Percentiles rank a stretch among this genome's conserved stretches.
Evolutionary conservation across 495 filamentous ascomycete genomes (phyloP).

Genomic region (Trichoderma erinaceum): DNA sequence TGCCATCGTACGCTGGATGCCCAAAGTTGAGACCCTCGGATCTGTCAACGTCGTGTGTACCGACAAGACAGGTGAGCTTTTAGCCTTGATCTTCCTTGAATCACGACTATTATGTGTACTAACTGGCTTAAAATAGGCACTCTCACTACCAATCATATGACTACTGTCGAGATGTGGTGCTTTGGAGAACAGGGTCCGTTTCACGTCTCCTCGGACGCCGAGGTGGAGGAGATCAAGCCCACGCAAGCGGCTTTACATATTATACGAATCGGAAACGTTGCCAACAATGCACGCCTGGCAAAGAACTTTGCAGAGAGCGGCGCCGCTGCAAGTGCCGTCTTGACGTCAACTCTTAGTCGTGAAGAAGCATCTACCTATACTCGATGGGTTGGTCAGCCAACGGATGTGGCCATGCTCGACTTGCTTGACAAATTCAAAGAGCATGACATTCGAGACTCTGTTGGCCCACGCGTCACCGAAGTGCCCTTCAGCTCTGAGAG

Average conservation of each 20-base stretch:
- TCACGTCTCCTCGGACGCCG: slow-evolving; percentile 66
- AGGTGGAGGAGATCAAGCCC: slow-evolving; percentile 51
- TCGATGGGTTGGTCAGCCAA: slow-evolving; percentile 94
- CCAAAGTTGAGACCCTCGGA: slow-evolving; percentile 95
- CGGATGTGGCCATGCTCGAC: slow-evolving; percentile 92
- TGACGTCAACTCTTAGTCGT: slow-evolving; percentile 66
- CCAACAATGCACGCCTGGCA: slow-evolving; percentile 85
- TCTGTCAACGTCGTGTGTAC: slow-evolving; percentile 98
- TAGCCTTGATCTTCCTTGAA: background rate
- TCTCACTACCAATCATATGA: slow-evolving; percentile 96
- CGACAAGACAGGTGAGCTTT: slow-evolving; percentile 74
- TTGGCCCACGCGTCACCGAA: slow-evolving; percentile 71
- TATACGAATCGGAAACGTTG: slow-evolving; percentile 86
- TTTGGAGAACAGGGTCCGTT: slow-evolving; percentile 66
- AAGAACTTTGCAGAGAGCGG: slow-evolving; percentile 49
- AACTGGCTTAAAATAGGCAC: slow-evolving; percentile 51
- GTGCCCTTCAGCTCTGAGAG: slow-evolving; percentile 94
- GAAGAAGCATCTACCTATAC: slow-evolving; percentile 60
- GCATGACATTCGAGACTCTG: slow-evolving; percentile 79
- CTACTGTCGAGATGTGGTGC: slow-evolving; percentile 93
- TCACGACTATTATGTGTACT: background rate
- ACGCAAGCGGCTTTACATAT: slow-evolving; percentile 71
- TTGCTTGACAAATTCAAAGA: slow-evolving; percentile 83
- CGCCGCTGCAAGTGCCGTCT: slow-evolving; percentile 64
- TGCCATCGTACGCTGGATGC: slow-evolving; percentile 90